Percentiles rank a stretch among this genome's conserved stretches.
Conservation (phyloP, 495 filamentous ascomycete species). For the Paragyromitra xinjiangensis region DNA sequence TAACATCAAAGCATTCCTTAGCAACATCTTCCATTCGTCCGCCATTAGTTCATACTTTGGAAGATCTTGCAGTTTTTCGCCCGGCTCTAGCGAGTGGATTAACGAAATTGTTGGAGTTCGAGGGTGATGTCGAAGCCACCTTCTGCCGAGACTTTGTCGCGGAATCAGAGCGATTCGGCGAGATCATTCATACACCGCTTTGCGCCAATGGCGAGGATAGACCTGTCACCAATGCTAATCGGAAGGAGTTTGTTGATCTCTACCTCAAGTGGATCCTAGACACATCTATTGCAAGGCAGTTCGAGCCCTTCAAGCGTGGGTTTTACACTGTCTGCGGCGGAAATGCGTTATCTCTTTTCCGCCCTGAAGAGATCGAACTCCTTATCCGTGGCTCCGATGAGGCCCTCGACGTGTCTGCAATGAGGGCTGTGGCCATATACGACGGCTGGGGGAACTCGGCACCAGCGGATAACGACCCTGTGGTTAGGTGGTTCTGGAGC, state of each 20-base stretch:
- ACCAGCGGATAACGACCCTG: slow-evolving; percentile 68
- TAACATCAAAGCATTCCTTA: slow-evolving; percentile 34
- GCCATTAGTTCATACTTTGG: slow-evolving; percentile 74
- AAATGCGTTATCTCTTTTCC: slow-evolving; percentile 87
- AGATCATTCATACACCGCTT: slow-evolving; percentile 71
- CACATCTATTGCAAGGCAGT: slow-evolving; percentile 79
- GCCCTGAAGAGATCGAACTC: slow-evolving; percentile 94
- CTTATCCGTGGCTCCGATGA: slow-evolving; percentile 90
- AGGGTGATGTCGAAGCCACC: slow-evolving; percentile 82
- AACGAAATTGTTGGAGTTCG: slow-evolving; percentile 78
- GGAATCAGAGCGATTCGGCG: slow-evolving; percentile 80
- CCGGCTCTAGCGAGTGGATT: slow-evolving; percentile 81
- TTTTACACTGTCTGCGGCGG: slow-evolving; percentile 94
- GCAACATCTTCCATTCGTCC: slow-evolving; percentile 69
- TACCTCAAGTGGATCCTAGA: slow-evolving; percentile 87
- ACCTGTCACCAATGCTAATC: slow-evolving; percentile 84
- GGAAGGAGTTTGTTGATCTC: slow-evolving; percentile 86
- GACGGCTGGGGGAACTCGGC: slow-evolving; percentile 72
- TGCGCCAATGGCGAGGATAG: slow-evolving; percentile 77
- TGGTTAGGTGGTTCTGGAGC: slow-evolving; percentile 89
- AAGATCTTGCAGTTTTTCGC: slow-evolving; percentile 85
- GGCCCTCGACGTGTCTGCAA: slow-evolving; percentile 75
- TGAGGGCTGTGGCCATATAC: slow-evolving; percentile 81
- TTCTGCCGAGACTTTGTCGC: slow-evolving; percentile 87
- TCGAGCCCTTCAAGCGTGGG: slow-evolving; percentile 93